These are phyloP conservation scores for Chloropicon primus DNA, from an alignment of 139 green algal genomes.

Conservation along the genomic window DNA sequence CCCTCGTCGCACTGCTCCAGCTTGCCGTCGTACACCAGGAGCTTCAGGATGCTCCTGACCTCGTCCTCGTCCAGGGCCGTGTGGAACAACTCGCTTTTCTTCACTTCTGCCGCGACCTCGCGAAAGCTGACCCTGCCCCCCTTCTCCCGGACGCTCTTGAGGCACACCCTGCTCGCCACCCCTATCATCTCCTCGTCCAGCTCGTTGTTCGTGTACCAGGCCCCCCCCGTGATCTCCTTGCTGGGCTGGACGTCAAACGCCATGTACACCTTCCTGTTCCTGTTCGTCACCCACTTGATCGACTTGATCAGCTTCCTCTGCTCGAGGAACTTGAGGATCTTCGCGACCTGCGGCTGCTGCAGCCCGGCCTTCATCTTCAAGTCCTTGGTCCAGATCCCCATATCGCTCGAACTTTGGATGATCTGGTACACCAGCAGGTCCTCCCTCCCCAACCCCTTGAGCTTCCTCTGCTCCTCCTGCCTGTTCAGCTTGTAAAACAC, in stretches of 20 bases:
- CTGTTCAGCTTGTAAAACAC: not conserved
- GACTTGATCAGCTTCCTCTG: slow-evolving; percentile 66
- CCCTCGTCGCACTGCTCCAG: slow-evolving; percentile 26
- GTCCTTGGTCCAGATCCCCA: slow-evolving; percentile 83
- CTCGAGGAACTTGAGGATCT: slow-evolving; percentile 85
- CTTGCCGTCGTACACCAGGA: slow-evolving; percentile 58
- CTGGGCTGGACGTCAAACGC: slow-evolving; percentile 72
- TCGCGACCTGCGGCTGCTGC: slow-evolving; percentile 69
- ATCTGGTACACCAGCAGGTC: slow-evolving; percentile 79
- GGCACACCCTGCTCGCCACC: slow-evolving; percentile 41
- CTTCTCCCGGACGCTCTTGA: slow-evolving; percentile 34
- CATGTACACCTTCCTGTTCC: slow-evolving; percentile 87
- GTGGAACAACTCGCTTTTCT: slow-evolving; percentile 1
- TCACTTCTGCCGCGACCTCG: slow-evolving; percentile 7
- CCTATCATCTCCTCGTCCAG: slow-evolving; percentile 80
- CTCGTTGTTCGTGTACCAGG: slow-evolving; percentile 82
- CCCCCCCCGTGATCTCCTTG: slow-evolving; percentile 82
- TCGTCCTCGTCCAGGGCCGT: slow-evolving; percentile 49
- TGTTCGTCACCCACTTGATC: slow-evolving; percentile 61
- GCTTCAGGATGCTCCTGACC: slow-evolving; percentile 53
- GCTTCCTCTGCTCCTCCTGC: no score
- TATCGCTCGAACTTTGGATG: slow-evolving; percentile 58
- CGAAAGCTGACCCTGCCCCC: not conserved
- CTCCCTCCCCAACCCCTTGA: slow-evolving; percentile 63
- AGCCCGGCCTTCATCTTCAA: slow-evolving; percentile 75